phyloP scores from a whole-genome alignment of 352 stramenopile species.

The Phytophthora kernoviae region DNA sequence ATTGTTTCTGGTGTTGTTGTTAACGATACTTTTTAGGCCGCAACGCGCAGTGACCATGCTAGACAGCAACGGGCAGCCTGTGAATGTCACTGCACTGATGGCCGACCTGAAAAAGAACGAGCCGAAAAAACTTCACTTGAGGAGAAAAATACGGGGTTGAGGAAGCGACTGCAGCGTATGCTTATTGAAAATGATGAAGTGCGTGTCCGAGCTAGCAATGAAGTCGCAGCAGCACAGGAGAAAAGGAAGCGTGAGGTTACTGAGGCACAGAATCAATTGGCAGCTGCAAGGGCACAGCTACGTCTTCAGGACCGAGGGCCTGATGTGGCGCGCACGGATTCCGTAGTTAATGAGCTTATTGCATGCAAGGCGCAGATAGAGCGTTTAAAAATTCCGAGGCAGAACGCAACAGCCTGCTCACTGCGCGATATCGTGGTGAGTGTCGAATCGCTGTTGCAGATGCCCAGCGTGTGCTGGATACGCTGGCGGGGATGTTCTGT shows the following conservation, averaged over 20 bases:
- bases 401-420: slow-evolving; percentile 53
- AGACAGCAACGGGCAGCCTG: slow-evolving; percentile 29
- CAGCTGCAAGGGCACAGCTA: slow-evolving; percentile 50
- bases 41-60: slow-evolving; percentile 26
- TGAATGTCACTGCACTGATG: slow-evolving; percentile 55
- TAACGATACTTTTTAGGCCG: slow-evolving; percentile 7
- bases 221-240: slow-evolving; percentile 57
- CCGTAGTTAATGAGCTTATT: slow-evolving; percentile 54
- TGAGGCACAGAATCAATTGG: slow-evolving; percentile 51
- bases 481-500: slow-evolving; percentile 46
- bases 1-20: background rate
- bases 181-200: slow-evolving; percentile 80
- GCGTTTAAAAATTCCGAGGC: slow-evolving; percentile 48
- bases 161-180: slow-evolving; percentile 78
- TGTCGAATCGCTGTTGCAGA: slow-evolving; percentile 61
- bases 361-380: slow-evolving; percentile 53
- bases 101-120: slow-evolving; percentile 64
- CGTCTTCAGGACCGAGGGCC: slow-evolving; percentile 65
- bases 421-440: slow-evolving; percentile 54
- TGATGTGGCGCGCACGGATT: slow-evolving; percentile 51
- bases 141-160: slow-evolving; percentile 67
- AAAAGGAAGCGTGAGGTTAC: slow-evolving; percentile 50
- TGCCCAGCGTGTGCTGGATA: slow-evolving; percentile 52
- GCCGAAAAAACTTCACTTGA: slow-evolving; percentile 55
- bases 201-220: slow-evolving; percentile 51